Evolutionary conservation across 371 early-diverging fungal genomes (phyloP), one percentile per base, ranked within the genome.

Genomic region (Circinella umbellata): DNA sequence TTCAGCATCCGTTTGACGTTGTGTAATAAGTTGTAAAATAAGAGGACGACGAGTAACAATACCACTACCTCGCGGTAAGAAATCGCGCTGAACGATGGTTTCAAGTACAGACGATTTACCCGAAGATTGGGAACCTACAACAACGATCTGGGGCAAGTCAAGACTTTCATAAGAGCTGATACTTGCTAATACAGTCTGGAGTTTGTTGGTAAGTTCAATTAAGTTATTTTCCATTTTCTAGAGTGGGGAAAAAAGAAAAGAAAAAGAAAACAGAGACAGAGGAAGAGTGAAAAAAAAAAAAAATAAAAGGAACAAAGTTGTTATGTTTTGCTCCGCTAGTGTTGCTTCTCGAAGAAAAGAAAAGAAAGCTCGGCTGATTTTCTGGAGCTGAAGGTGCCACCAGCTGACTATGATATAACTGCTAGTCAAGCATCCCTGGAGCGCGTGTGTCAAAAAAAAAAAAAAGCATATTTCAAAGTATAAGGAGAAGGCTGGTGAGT

Each of bases 31-130:
- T 73, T 98, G 96, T 48, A 98, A 80, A 61, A 98, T 91, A 37
- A 98, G 79, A 11, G 98, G 98, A 51, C 98, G 87, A 59, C 96
- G 88, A 53, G 98, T 97, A 66, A 97, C 96, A 69, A 98, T 93
- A 47, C 96, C 98, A 66, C 88, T 91, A 20, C 97, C 97, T 57
- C 96, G 84, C 39, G 98, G 98, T 64, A 98, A 73, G 72, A 98
- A 95, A 75, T 96, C 96, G 68, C 91, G 90, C 27, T 94, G 93
- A 54, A 97, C 94, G 61, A 98, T 91, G 71, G 93, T 94, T 72
- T 97, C 97, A 37, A 98, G 78, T 8, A 96, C 95, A 64, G 98
- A 96, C 61, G 94, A 94, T 77, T 98, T 98, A 69, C 98, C 98
- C 66, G 93, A 92, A 53, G 96, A 95, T 76, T 98, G 98, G 1